phyloP scores from a whole-genome alignment of 1,284 basidiomycete species.

The Ceratobasidium sp. region DNA sequence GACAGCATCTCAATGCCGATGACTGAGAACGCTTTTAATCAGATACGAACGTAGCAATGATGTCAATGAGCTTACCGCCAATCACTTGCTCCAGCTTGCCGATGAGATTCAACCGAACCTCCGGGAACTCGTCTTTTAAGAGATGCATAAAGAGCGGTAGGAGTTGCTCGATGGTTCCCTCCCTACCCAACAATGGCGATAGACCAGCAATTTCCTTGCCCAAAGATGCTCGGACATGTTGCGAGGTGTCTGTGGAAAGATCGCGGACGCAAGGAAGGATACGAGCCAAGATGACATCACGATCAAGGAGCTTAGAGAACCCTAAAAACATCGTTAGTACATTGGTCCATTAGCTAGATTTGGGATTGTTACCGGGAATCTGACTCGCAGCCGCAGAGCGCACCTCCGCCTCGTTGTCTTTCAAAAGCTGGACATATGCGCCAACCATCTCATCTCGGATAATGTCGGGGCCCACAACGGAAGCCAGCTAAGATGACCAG shows the following conservation, averaged over 20 bases:
- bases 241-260: conserved; percentile 92
- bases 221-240: conserved; percentile 97
- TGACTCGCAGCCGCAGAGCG: conserved; percentile 96
- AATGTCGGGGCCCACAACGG: conserved; percentile 90
- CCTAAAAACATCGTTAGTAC: conserved; percentile 68
- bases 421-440: conserved; percentile 94
- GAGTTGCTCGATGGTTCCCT: conserved; percentile 96
- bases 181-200: conserved; percentile 94
- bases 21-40: conserved; percentile 65
- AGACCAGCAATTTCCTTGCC: conserved; percentile 98
- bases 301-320: conserved; percentile 94
- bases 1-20: conserved; percentile 98
- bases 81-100: conserved; percentile 99
- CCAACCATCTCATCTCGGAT: conserved; percentile 95
- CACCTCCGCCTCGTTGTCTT: conserved; percentile 99
- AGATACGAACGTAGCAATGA: neutral
- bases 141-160: conserved; percentile 96
- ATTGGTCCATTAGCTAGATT: neutral
- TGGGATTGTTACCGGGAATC: conserved; percentile 81
- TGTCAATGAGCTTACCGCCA: conserved; percentile 69
- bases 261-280: conserved; percentile 98
- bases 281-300: conserved; percentile 92
- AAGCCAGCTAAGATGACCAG: conserved; percentile 75
- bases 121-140: conserved; percentile 98
- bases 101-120: conserved; percentile 98